Evolutionary conservation across 2,329 filamentous ascomycete genomes (phyloP), one percentile per base, ranked within the genome.

Genomic region (Ophiostoma ips): DNA sequence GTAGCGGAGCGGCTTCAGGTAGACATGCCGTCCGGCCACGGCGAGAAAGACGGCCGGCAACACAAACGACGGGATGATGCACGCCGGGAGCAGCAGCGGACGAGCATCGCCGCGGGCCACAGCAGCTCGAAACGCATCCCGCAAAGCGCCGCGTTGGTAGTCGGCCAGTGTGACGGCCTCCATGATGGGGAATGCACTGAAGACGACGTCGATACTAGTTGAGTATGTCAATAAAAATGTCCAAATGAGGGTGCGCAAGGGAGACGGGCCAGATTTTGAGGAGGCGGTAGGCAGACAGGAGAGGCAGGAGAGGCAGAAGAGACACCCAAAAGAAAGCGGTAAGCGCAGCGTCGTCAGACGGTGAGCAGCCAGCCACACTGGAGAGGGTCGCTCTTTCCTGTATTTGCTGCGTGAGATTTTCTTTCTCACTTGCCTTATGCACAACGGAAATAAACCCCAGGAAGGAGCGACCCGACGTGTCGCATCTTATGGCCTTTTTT

Each of bases 31-130:
- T 5, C 36, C 2, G 64, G 62, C 31, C 52, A 81, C 66, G 46
- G 71, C 63, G 13, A 82, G 68, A 61, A 78, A 83, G 3, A 76
- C 54, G 1, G 70, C 60, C 0, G 75, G 73, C 2, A 82, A 50
- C 38, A 77, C 45, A 41, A 73, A 64, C 28, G 68, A 58, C 3
- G 68, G 71, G 19, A 76, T 52, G 7, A 79, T 52, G 50, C 68
- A 64, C 51, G 74, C 71, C 0, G 76, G 77, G 8, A 81, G 36
- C 16, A 81, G 57, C 16, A 80, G 64, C 2, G 74, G 76, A 38
- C 62, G 53, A 1, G 49, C 46, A 8, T 45, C 24, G 43, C 53
- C 56, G 4, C 18, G 36, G 31, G 48, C 52, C 3, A 55, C 30
- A 8, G 52, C 53, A 2, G 50, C 47, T 5, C 46, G 48, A 37